Conservation (phyloP, 257 asterid genomes). For the Solanum chmielewskii region DNA sequence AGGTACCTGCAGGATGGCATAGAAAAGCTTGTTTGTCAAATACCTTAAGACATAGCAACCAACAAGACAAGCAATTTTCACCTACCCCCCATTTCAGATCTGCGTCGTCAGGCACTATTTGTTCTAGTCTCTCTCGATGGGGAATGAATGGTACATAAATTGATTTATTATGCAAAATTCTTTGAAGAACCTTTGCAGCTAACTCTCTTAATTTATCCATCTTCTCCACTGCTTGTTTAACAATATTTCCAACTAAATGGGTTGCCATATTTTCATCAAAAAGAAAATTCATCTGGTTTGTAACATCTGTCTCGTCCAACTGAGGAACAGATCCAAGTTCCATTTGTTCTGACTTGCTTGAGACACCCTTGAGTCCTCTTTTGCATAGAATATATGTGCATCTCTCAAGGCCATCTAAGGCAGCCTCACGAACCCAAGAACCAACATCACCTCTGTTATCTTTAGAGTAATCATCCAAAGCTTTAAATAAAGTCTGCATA, state of each 20-base stretch:
- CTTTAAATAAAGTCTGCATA: slow-evolving; percentile 64
- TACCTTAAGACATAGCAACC: background rate
- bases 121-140: slow-evolving; percentile 48
- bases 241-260: slow-evolving; percentile 51
- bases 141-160: slow-evolving; percentile 56
- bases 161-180: slow-evolving; percentile 50
- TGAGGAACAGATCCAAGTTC: slow-evolving; percentile 13
- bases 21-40: slow-evolving; percentile 4
- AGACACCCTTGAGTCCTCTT: slow-evolving; percentile 21
- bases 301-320: slow-evolving; percentile 12
- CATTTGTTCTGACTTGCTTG: slow-evolving; percentile 10
- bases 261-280: slow-evolving; percentile 56
- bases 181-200: slow-evolving; percentile 70
- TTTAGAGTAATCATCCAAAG: slow-evolving; percentile 88
- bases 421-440: slow-evolving; percentile 99
- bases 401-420: slow-evolving; percentile 85
- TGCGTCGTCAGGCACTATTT: slow-evolving; percentile 45
- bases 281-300: slow-evolving; percentile 16
- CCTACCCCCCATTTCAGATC: slow-evolving; percentile 81
- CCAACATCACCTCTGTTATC: slow-evolving; percentile 98
- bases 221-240: slow-evolving; percentile 92
- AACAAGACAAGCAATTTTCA: background rate
- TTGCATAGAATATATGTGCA: slow-evolving; percentile 78
- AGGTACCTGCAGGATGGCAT: slow-evolving; percentile 57
- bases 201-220: slow-evolving; percentile 87